These are phyloP conservation scores for Ceriops zippeliana DNA, from an alignment of 345 rosid genomes.

Conservation along the genomic window DNA sequence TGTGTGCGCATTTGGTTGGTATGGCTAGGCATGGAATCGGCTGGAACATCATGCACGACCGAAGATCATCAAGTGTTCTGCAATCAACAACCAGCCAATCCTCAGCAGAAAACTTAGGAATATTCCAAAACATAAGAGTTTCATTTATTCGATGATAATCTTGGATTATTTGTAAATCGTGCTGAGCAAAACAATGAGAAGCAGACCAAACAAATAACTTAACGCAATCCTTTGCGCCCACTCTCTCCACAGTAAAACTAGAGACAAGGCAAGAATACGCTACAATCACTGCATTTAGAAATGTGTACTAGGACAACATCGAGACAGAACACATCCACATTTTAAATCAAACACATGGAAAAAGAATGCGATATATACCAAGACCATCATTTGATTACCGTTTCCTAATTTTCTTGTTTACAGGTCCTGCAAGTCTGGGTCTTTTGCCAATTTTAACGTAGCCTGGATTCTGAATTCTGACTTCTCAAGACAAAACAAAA, in stretches of 20 bases:
- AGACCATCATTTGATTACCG: too few species aligned
- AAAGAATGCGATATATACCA: too few species aligned
- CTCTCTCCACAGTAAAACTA: slow-evolving; percentile 75
- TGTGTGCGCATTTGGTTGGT: slow-evolving; percentile 55
- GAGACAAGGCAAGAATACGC: slow-evolving; percentile 80
- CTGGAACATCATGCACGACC: slow-evolving; percentile 72
- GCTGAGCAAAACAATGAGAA: slow-evolving; percentile 49
- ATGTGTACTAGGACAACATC: neutral
- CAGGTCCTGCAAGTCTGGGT: too few species aligned
- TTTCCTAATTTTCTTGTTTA: too few species aligned
- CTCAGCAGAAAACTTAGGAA: slow-evolving; percentile 24
- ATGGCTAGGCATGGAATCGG: slow-evolving; percentile 59
- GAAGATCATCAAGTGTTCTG: slow-evolving; percentile 86
- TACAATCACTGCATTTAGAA: slow-evolving; percentile 66
- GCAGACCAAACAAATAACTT: slow-evolving; percentile 50
- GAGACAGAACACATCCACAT: slow-evolving; percentile 7
- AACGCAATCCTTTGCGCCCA: slow-evolving; percentile 53
- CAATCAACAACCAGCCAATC: slow-evolving; percentile 49
- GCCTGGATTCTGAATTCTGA: too few species aligned
- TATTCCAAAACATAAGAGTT: slow-evolving; percentile 1
- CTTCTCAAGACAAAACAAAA: too few species aligned
- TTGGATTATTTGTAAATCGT: slow-evolving; percentile 46
- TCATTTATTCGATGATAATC: neutral
- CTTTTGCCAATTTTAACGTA: too few species aligned
- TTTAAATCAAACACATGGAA: neutral